Conservation (phyloP, 176 grass and related monocot genomes). For the Alloteropsis semialata region DNA sequence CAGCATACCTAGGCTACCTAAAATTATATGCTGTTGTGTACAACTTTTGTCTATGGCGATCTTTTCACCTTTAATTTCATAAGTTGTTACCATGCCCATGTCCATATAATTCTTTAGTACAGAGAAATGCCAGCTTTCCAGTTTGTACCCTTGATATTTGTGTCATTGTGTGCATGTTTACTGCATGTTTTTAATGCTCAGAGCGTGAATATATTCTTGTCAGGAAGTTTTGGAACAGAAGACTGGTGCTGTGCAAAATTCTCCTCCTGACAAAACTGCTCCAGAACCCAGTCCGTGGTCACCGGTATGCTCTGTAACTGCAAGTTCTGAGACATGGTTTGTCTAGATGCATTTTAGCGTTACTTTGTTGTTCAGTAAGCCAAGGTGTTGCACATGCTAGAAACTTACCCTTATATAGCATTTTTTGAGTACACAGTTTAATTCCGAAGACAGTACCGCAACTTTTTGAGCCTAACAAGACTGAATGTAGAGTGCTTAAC, state of each 20-base stretch:
- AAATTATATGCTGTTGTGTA: not conserved
- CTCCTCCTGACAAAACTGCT: slow-evolving; percentile 63
- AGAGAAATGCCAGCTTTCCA: not conserved
- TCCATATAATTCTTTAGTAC: not conserved
- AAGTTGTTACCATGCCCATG: not conserved
- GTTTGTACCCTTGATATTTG: not conserved
- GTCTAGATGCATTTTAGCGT: not conserved
- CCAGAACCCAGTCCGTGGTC: slow-evolving; percentile 84
- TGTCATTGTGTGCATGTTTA: not conserved
- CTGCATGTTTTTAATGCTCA: not conserved
- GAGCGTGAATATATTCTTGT: slow-evolving; percentile 1
- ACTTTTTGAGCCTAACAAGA: not conserved
- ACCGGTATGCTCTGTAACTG: slow-evolving; percentile 52
- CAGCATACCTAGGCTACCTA: slow-evolving; percentile 23
- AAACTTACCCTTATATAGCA: not conserved
- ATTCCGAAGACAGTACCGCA: not conserved
- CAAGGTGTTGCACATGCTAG: not conserved
- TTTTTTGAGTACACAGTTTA: slow-evolving; percentile 7
- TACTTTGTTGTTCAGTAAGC: not conserved
- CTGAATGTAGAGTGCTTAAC: not conserved
- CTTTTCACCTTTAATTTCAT: not conserved
- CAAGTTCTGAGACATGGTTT: slow-evolving; percentile 9
- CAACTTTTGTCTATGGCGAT: not conserved
- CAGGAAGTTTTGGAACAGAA: slow-evolving; percentile 86
- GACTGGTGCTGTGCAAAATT: slow-evolving; percentile 84